A percentile compares a stretch with the other conserved stretches of the same genome.
These are phyloP conservation scores for Phlebopus sp. DNA, from an alignment of 1,284 basidiomycete species.

Conservation along the genomic window DNA sequence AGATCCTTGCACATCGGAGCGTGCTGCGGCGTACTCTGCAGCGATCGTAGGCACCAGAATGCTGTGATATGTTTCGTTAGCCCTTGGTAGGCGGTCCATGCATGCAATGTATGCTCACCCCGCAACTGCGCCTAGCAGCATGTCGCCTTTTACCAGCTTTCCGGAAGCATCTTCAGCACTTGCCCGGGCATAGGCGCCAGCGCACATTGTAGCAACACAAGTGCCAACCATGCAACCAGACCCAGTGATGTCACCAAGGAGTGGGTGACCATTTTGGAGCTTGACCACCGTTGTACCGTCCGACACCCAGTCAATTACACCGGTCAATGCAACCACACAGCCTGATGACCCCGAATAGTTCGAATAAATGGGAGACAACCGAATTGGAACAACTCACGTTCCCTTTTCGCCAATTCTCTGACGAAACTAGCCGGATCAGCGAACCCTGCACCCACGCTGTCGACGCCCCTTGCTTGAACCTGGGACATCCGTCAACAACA, in stretches of 20 bases:
- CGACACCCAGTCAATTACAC: conserved; percentile 82
- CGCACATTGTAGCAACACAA: conserved; percentile 74
- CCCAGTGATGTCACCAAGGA: conserved; percentile 83
- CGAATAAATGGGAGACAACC: not conserved
- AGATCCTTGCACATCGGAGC: conserved; percentile 73
- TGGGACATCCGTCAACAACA: conserved; percentile 4
- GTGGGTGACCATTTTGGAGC: conserved; percentile 73
- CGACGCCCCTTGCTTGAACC: conserved; percentile 86
- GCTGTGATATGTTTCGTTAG: conserved; percentile 39
- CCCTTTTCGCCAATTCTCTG: conserved; percentile 65
- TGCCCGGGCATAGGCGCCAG: conserved; percentile 50
- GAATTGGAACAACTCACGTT: conserved; percentile 51
- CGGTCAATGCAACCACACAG: conserved; percentile 83
- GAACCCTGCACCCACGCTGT: conserved; percentile 78
- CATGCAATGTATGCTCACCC: conserved; percentile 50
- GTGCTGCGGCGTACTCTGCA: conserved; percentile 74
- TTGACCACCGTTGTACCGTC: conserved; percentile 73
- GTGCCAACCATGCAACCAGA: conserved; percentile 89
- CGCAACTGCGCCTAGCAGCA: conserved; percentile 71
- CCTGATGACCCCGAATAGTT: conserved; percentile 41
- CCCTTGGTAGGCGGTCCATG: not conserved
- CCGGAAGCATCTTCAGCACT: conserved; percentile 28
- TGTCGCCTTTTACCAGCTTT: conserved; percentile 63
- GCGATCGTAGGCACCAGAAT: conserved; percentile 83
- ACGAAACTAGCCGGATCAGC: conserved; percentile 74